Evolutionary conservation across 2,329 filamentous ascomycete genomes (phyloP).

Genomic region (Sporothrix inflata): DNA sequence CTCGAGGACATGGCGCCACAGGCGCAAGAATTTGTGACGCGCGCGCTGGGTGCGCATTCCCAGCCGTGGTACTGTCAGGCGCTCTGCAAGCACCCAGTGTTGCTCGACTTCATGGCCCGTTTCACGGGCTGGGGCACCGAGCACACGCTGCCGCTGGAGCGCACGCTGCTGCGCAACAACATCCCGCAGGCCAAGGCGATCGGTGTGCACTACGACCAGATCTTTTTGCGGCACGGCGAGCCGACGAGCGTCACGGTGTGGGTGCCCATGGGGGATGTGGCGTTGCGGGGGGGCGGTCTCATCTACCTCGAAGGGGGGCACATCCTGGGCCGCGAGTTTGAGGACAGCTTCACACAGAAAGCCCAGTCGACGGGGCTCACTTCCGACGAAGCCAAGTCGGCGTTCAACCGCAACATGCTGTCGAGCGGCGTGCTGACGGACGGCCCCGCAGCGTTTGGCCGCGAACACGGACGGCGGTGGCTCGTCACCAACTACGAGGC

Average conservation of each 20-base stretch:
- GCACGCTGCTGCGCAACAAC: constrained; percentile 60
- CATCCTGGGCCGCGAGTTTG: constrained; percentile 52
- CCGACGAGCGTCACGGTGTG: constrained; percentile 59
- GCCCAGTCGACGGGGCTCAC: constrained; percentile 53
- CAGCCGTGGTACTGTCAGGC: constrained; percentile 57
- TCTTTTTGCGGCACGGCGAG: constrained; percentile 59
- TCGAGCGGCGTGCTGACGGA: constrained; percentile 56
- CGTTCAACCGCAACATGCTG: constrained; percentile 65
- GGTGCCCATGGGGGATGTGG: constrained; percentile 60
- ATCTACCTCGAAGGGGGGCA: constrained; percentile 58
- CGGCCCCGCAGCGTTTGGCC: constrained; percentile 46
- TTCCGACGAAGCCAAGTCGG: constrained; percentile 54
- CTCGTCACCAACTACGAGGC: constrained; percentile 46
- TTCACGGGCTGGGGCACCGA: constrained; percentile 58
- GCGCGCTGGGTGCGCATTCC: constrained; percentile 57
- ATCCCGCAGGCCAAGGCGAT: constrained; percentile 60
- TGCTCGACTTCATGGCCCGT: constrained; percentile 53
- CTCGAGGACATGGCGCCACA: constrained; percentile 39
- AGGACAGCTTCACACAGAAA: constrained; percentile 52
- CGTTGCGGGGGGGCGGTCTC: constrained; percentile 58
- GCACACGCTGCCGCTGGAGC: constrained; percentile 49
- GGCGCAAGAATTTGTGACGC: constrained; percentile 4
- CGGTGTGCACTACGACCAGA: constrained; percentile 65
- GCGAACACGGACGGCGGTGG: constrained; percentile 41
- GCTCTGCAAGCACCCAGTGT: constrained; percentile 56